A percentile compares a stretch with the other conserved stretches of the same genome.
These are phyloP conservation scores for Magnusiomyces sp. DNA, from an alignment of 1,139 yeast genomes.

Conservation along the genomic window DNA sequence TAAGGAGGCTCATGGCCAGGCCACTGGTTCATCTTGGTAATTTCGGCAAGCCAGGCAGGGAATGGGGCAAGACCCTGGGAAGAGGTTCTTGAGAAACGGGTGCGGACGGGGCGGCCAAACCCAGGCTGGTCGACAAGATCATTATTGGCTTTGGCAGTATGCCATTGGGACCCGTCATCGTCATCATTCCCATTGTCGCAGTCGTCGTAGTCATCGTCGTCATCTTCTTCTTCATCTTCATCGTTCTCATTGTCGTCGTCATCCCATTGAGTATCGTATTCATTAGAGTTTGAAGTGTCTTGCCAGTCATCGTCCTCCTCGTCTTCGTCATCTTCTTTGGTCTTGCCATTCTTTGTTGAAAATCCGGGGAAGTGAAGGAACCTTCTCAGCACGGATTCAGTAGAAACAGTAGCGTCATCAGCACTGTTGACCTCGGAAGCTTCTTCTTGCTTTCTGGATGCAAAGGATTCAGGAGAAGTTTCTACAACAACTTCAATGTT, in stretches of 20 bases:
- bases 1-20: conserved; percentile 84
- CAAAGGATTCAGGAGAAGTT: neutral
- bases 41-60: conserved; percentile 69
- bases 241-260: neutral
- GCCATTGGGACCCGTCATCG: conserved; percentile 24
- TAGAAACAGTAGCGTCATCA: neutral
- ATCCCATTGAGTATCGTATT: neutral
- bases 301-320: neutral
- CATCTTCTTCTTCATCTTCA: conserved; percentile 1
- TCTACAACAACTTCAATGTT: neutral
- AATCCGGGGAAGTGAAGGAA: neutral
- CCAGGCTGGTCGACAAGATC: conserved; percentile 2
- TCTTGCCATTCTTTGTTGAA: neutral
- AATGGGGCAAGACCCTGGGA: conserved; percentile 29
- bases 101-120: conserved; percentile 5
- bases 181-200: conserved; percentile 28
- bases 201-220: conserved; percentile 20
- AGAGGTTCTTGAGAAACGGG: conserved; percentile 4
- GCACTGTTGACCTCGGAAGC: neutral
- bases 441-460: neutral
- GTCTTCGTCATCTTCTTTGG: neutral
- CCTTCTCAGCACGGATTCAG: neutral
- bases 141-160: neutral
- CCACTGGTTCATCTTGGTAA: conserved; percentile 72
- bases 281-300: neutral